Evolutionary conservation across 805 yeast species (phyloP), one percentile per base, ranked within the genome.

Genomic region (Cyberlindnera subsufficiens): DNA sequence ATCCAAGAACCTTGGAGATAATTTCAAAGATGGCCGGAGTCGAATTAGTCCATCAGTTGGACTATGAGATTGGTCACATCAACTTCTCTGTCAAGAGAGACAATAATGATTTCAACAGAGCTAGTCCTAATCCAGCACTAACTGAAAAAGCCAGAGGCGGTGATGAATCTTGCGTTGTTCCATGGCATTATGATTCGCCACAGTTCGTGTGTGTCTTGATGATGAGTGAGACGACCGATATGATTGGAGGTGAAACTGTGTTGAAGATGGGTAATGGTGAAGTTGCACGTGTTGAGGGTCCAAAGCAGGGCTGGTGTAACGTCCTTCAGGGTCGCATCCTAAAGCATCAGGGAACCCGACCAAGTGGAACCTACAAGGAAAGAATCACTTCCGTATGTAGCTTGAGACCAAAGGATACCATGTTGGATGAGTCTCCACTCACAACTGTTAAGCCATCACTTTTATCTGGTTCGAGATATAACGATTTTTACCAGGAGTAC

Each of bases 141-240:
- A 35, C 37, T 6, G 35, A 25, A 18, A 46, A 45, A 22, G 37
- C 25, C 15, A 43, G 43, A 16, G 32, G 30, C 4, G 45, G 55
- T 10, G 44, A 48, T 3, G 50, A 49, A 66, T 75, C 39, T 77
- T 78, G 78, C 18, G 68, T 77, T 35, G 80, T 77, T 30, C 75
- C 77, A 27, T 78, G 85, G 85, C 84, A 78, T 63, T 58, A 64
- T 42, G 85, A 78, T 54, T 70, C 79, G 14, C 77, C 76, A 43
- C 83, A 82, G 14, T 77, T 76, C 55, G 83, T 78, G 16, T 78
- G 82, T 59, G 84, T 78, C n/a, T 65, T 78, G 46, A 78, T 78
- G 85, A 55, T 78, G 36, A 71, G 78, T 27, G 82, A 78, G 53
- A 78, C 84, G 7, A 49, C 71, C 3, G 60, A 66, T 35, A 77